These are phyloP conservation scores for Lachnellula cervina DNA, from an alignment of 2,329 filamentous ascomycete genomes.

Conservation along the genomic window DNA sequence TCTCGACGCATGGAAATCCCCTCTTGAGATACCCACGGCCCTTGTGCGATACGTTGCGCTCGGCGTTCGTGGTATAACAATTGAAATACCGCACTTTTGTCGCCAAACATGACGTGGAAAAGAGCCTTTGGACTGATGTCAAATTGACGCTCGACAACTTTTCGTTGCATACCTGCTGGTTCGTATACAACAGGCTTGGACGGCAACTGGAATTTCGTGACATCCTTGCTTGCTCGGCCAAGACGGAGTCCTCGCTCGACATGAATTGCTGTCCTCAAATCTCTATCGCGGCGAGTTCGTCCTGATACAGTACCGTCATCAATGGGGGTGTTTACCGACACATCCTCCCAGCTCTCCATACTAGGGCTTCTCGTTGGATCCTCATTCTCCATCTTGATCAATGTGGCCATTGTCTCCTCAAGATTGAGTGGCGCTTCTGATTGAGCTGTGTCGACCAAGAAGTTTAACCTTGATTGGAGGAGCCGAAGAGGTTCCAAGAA, in stretches of 20 bases:
- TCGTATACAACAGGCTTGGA: conserved; percentile 76
- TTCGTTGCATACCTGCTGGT: conserved; percentile 72
- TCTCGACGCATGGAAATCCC: conserved; percentile 68
- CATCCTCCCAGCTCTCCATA: conserved; percentile 87
- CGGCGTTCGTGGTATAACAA: conserved; percentile 80
- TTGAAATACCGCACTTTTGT: conserved; percentile 92
- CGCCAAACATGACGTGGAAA: conserved; percentile 94
- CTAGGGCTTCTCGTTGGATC: conserved; percentile 62
- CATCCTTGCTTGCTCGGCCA: conserved; percentile 29
- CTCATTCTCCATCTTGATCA: conserved; percentile 69
- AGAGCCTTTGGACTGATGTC: conserved; percentile 90
- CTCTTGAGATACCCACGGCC: conserved; percentile 73
- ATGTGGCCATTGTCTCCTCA: conserved; percentile 63
- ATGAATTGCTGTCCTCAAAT: conserved; percentile 53
- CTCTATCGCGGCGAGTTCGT: conserved; percentile 39
- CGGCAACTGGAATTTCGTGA: conserved; percentile 72
- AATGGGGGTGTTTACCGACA: conserved; percentile 54
- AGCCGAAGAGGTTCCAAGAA: conserved; percentile 85
- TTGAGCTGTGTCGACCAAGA: conserved; percentile 75
- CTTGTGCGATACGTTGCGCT: conserved; percentile 76
- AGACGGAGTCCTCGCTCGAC: conserved; percentile 57
- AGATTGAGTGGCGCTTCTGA: conserved; percentile 64
- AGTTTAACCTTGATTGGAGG: conserved; percentile 78
- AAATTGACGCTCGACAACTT: conserved; percentile 75
- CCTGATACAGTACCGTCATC: conserved; percentile 50